Conservation (phyloP, 2,329 filamentous ascomycete species). For the Teratosphaeria viscida region DNA sequence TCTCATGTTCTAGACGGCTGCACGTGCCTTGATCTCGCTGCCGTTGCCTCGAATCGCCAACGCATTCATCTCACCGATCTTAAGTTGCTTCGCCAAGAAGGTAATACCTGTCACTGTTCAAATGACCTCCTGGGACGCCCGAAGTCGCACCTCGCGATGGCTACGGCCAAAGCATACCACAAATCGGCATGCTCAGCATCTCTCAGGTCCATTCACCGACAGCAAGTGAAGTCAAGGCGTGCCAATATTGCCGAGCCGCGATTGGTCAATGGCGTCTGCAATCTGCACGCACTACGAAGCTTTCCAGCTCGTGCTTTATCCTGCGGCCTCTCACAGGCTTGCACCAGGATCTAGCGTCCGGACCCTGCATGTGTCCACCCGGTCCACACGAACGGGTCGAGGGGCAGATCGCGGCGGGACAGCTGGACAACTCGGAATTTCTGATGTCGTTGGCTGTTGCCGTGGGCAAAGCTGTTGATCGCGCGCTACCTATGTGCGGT, state of each 20-base stretch:
- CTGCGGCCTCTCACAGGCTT: no score
- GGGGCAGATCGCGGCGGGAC: neutral
- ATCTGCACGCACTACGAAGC: neutral
- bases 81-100: neutral
- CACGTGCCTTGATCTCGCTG: neutral
- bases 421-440: neutral
- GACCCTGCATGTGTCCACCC: neutral
- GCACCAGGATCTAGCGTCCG: neutral
- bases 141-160: neutral
- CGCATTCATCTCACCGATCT: neutral
- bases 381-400: neutral
- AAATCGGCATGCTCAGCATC: neutral
- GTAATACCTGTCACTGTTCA: neutral
- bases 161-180: neutral
- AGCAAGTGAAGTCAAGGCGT: neutral
- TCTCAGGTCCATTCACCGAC: neutral
- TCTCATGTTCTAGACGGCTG: no score
- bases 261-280: neutral
- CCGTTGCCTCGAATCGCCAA: neutral
- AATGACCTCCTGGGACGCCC: neutral
- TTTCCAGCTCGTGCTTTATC: neutral
- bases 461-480: neutral
- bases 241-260: neutral
- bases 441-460: neutral
- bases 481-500: neutral